phyloP scores from a whole-genome alignment of 2,329 filamentous ascomycete genomes.

The Aphanocladium album region DNA sequence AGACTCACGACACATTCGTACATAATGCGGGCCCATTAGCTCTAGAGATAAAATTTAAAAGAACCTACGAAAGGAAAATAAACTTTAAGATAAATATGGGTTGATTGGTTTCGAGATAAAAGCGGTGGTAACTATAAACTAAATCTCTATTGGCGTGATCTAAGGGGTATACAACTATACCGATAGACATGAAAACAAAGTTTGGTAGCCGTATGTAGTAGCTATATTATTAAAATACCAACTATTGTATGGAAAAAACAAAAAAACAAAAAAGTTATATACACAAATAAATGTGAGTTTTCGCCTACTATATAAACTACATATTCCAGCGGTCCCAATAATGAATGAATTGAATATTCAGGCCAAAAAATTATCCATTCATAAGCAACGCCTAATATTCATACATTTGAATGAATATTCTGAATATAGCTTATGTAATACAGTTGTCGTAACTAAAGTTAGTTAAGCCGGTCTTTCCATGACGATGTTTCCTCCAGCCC shows the following conservation, averaged over 20 bases:
- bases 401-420: not conserved
- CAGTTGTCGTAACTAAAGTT: too few species aligned
- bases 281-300: too few species aligned
- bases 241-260: too few species aligned
- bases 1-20: slow-evolving; percentile 18
- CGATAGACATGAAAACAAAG: slow-evolving; percentile 26
- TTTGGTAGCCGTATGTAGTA: slow-evolving; percentile 29
- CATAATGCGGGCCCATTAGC: slow-evolving; percentile 19
- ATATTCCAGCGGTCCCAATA: not conserved
- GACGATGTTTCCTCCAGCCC: too few species aligned
- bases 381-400: not conserved
- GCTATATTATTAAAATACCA: too few species aligned
- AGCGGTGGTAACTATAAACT: slow-evolving; percentile 20
- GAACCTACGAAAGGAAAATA: slow-evolving; percentile 18
- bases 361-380: not conserved
- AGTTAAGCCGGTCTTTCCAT: too few species aligned
- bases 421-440: not conserved
- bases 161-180: slow-evolving; percentile 28
- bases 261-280: too few species aligned
- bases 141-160: slow-evolving; percentile 25
- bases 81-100: slow-evolving; percentile 21
- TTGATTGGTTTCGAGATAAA: too few species aligned
- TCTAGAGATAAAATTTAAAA: slow-evolving; percentile 25
- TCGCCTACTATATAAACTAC: too few species aligned
- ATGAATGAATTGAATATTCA: slow-evolving; percentile 2